Evolutionary conservation across 2,329 filamentous ascomycete genomes (phyloP).

Genomic region (Beauveria scarabaeidicola): DNA sequence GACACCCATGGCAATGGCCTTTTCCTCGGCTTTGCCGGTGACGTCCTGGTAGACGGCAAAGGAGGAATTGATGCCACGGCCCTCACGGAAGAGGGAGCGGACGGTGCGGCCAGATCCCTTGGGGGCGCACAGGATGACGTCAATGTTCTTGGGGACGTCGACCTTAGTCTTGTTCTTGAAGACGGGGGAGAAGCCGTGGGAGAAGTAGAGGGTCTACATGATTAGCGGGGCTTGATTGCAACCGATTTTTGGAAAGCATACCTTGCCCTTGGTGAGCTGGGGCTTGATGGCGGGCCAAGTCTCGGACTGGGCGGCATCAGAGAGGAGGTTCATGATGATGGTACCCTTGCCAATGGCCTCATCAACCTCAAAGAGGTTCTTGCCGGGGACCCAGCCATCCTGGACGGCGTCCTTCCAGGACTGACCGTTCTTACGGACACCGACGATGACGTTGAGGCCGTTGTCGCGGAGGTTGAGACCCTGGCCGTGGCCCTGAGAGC

Average conservation of each 20-base stretch:
- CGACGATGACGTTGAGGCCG: slow-evolving; percentile 96
- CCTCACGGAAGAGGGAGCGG: slow-evolving; percentile 97
- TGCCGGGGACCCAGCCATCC: slow-evolving; percentile 96
- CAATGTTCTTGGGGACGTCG: slow-evolving; percentile 88
- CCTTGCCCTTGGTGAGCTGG: slow-evolving; percentile 97
- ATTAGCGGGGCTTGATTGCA: not conserved
- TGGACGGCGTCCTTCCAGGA: slow-evolving; percentile 97
- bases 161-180: slow-evolving; percentile 99
- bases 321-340: slow-evolving; percentile 98
- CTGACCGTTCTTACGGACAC: slow-evolving; percentile 95
- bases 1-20: slow-evolving; percentile 91
- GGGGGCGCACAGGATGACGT: slow-evolving; percentile 98
- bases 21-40: slow-evolving; percentile 95
- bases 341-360: slow-evolving; percentile 90
- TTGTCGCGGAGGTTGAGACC: slow-evolving; percentile 99
- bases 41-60: slow-evolving; percentile 98
- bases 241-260: slow-evolving; percentile 27
- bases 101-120: slow-evolving; percentile 99
- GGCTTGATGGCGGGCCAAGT: slow-evolving; percentile 98
- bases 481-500: slow-evolving; percentile 95
- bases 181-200: slow-evolving; percentile 98
- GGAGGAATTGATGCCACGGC: slow-evolving; percentile 99
- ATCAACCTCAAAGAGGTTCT: slow-evolving; percentile 98
- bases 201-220: slow-evolving; percentile 93
- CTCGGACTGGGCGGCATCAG: slow-evolving; percentile 95